These are phyloP conservation scores for Mycena olivaceomarginata DNA, from an alignment of 768 basidiomycete species.

Conservation along the genomic window DNA sequence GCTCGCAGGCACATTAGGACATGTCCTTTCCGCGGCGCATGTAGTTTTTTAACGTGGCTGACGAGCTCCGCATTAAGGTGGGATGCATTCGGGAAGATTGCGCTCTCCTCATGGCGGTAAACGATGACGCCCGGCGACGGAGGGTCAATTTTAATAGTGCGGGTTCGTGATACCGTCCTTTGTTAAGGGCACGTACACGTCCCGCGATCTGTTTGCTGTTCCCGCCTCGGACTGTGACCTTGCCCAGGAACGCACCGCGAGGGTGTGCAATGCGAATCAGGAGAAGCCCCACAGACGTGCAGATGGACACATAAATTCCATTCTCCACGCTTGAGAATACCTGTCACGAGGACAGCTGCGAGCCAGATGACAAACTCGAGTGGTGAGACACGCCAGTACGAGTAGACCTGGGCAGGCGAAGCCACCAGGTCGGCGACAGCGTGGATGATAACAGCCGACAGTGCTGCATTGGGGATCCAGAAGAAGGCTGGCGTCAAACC, in stretches of 20 bases:
- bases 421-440: slow-evolving; percentile 93
- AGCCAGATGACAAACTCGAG: slow-evolving; percentile 93
- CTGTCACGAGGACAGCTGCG: slow-evolving; percentile 91
- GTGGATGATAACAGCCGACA: slow-evolving; percentile 97
- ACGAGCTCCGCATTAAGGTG: slow-evolving; percentile 83
- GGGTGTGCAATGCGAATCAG: slow-evolving; percentile 92
- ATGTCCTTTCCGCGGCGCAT: slow-evolving; percentile 88
- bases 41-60: slow-evolving; percentile 85
- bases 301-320: slow-evolving; percentile 92
- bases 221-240: slow-evolving; percentile 74
- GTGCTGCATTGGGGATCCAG: slow-evolving; percentile 88
- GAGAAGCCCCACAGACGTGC: slow-evolving; percentile 86
- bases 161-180: slow-evolving; percentile 79
- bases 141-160: slow-evolving; percentile 80
- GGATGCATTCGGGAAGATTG: slow-evolving; percentile 89
- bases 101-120: slow-evolving; percentile 95
- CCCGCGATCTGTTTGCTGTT: slow-evolving; percentile 69
- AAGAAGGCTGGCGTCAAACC: slow-evolving; percentile 95
- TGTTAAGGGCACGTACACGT: slow-evolving; percentile 89
- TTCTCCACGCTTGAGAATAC: slow-evolving; percentile 96
- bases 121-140: slow-evolving; percentile 92
- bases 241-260: slow-evolving; percentile 93
- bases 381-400: slow-evolving; percentile 96
- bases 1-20: slow-evolving; percentile 71
- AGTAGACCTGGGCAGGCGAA: slow-evolving; percentile 85